A percentile compares a stretch with the other conserved stretches of the same genome.
Conservation (phyloP, 345 rosid genomes). For the Brassica rapa region DNA sequence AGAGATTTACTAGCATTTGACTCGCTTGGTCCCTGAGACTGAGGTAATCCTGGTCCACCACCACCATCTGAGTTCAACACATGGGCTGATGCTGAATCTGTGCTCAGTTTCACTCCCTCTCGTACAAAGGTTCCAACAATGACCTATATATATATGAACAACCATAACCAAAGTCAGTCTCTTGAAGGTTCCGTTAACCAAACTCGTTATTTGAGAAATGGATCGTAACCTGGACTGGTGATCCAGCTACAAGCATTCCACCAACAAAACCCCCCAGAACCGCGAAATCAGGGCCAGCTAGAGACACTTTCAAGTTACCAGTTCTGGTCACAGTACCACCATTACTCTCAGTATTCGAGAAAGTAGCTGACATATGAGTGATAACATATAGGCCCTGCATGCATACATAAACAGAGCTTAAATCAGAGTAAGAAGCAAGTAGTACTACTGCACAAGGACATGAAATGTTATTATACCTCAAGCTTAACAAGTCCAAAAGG, state of each 20-base stretch:
- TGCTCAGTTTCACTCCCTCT: constrained; percentile 47
- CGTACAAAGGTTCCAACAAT: constrained; percentile 85
- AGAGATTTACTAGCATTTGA: constrained; percentile 55
- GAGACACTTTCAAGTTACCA: constrained; percentile 71
- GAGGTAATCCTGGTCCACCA: constrained; percentile 51
- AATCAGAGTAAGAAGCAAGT: neutral
- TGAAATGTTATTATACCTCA: constrained; percentile 55
- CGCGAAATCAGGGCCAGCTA: constrained; percentile 83
- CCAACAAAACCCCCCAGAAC: constrained; percentile 88
- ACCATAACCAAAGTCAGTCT: neutral
- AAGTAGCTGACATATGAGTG: constrained; percentile 77
- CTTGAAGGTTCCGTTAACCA: neutral
- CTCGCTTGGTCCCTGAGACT: constrained; percentile 75
- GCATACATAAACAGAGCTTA: neutral
- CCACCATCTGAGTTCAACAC: constrained; percentile 63
- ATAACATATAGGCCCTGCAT: constrained; percentile 85
- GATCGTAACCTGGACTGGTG: constrained; percentile 74
- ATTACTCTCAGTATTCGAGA: constrained; percentile 65
- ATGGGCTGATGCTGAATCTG: constrained; percentile 50
- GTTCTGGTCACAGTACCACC: constrained; percentile 75
- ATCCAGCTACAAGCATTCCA: constrained; percentile 78
- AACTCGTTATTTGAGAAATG: neutral
- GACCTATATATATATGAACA: constrained; percentile 45
- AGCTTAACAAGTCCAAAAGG: constrained; percentile 9
- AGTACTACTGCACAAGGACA: neutral